These are phyloP conservation scores for Bolboschoenus planiculmis DNA, from an alignment of 176 grass and related monocot genomes.

Conservation along the genomic window DNA sequence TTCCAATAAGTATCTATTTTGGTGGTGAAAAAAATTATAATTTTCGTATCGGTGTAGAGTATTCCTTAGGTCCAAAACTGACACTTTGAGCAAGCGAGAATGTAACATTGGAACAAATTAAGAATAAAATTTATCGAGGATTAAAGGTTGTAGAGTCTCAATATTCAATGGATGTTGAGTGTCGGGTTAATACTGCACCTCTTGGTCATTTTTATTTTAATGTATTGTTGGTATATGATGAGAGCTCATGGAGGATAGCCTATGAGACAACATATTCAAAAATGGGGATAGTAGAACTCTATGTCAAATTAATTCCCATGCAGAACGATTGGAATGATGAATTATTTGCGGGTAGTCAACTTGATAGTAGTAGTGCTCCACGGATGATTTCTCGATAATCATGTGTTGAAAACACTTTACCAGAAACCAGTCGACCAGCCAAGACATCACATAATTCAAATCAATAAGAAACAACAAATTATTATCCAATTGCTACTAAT, in stretches of 20 bases:
- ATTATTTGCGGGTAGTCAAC: not conserved
- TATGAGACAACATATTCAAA: too few relatives aligned
- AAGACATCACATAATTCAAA: not conserved
- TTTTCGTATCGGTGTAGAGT: too few relatives aligned
- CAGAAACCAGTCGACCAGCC: not conserved
- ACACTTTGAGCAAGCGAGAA: not conserved
- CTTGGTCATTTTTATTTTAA: too few relatives aligned
- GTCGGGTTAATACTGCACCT: too few relatives aligned
- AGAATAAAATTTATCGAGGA: not conserved
- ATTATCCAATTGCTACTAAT: too few relatives aligned
- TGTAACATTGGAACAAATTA: not conserved
- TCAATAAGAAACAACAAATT: not conserved
- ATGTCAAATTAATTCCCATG: not conserved
- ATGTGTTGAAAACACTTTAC: not conserved
- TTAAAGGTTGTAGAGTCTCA: not conserved
- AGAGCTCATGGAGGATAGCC: too few relatives aligned
- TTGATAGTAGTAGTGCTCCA: not conserved
- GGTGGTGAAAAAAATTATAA: too few relatives aligned
- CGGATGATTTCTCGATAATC: not conserved
- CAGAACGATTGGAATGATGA: not conserved
- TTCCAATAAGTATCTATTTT: too few relatives aligned
- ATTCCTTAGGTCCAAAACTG: not conserved
- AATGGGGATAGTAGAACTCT: not conserved
- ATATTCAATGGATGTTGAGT: not conserved
- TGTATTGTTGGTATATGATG: too few relatives aligned